phyloP scores from a whole-genome alignment of 495 filamentous ascomycete species.

The Chaetomidium leptoderma region DNA sequence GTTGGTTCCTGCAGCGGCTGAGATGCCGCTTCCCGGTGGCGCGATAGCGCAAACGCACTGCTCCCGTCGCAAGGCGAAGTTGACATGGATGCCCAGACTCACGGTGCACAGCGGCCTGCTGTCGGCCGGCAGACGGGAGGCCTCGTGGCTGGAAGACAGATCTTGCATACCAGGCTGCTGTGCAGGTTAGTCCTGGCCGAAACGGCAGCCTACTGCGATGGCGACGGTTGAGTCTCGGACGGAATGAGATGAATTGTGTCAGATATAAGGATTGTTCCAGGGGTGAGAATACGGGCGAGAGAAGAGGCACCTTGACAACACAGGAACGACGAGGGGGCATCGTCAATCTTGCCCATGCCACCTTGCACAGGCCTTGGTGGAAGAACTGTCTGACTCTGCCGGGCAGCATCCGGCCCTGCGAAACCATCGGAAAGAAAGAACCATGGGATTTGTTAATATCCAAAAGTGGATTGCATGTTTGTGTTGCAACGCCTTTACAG shows the following conservation, averaged over 20 bases:
- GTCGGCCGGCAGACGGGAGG: background rate
- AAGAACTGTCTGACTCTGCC: no score
- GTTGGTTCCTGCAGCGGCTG: slow-evolving; percentile 16
- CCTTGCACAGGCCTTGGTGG: no score
- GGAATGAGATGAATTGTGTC: background rate
- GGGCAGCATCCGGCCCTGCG: no score
- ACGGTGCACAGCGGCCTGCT: background rate
- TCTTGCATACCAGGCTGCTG: slow-evolving; percentile 7
- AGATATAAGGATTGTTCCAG: background rate
- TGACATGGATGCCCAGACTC: background rate
- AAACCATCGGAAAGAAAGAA: background rate
- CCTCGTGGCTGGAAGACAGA: slow-evolving; percentile 7
- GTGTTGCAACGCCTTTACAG: no score
- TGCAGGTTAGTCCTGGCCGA: background rate
- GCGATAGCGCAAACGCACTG: background rate
- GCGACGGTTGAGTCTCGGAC: background rate
- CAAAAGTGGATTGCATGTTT: background rate
- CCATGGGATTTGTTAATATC: background rate
- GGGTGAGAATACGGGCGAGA: background rate
- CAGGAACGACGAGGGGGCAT: no score
- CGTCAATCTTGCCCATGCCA: no score
- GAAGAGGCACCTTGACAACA: no score
- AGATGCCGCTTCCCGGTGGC: slow-evolving; percentile 13
- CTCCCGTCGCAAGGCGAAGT: background rate
- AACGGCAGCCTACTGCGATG: background rate